Base-by-base conservation (phyloP, 2,329 filamentous ascomycete species). In the Pseudofabraea citricarpa region DNA sequence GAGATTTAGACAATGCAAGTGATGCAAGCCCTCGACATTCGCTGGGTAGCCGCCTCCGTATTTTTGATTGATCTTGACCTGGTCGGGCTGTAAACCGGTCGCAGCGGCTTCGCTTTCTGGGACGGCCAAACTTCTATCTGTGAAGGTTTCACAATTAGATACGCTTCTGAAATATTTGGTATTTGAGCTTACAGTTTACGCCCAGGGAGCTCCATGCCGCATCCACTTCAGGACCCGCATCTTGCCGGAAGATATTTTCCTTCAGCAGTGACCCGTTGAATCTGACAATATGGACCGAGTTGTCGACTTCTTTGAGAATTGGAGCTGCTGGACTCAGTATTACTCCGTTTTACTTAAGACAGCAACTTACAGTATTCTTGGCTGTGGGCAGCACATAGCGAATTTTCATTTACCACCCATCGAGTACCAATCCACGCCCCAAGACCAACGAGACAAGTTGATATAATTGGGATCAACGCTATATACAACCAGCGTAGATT, bases 181-280 rank as follows among this genome's bases (percentile, higher is more conserved):
- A 8, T 31, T 6, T 24, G 36, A 9, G 51, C 65, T 53, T 48
- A 77, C 73, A 77, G 26, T 73, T 65, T 1, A 71, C 62, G 8
- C 74, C 75, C 0, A 78, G 50, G 2, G 66, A 64, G 18, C 64
- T 62, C 74, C 75, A 79, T 2, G 74, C 74, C 9, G 65, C 67
- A 53, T 79, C 75, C 2, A 75, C 72, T 50, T 73, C 70, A 2
- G 71, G 69, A 3, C 69, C 57, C 12, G 56, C 71, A 22, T 63
- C 55, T 49, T 69, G 62, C 16, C 74, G 68, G 51, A 72, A 79
- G n/a, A 67, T 56, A 37, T 71, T 75, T 46, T 74, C 67, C 27
- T 75, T 69, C 31, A 76, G 51, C 15, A 79, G 68, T 0, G 71
- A 73, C 3, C 74, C 74, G 51, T 78, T 76, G 56, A 75, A 78